Evolutionary conservation across 139 green algal species (phyloP), one percentile per base, ranked within the genome.

Genomic region (Penium margaritaceum): DNA sequence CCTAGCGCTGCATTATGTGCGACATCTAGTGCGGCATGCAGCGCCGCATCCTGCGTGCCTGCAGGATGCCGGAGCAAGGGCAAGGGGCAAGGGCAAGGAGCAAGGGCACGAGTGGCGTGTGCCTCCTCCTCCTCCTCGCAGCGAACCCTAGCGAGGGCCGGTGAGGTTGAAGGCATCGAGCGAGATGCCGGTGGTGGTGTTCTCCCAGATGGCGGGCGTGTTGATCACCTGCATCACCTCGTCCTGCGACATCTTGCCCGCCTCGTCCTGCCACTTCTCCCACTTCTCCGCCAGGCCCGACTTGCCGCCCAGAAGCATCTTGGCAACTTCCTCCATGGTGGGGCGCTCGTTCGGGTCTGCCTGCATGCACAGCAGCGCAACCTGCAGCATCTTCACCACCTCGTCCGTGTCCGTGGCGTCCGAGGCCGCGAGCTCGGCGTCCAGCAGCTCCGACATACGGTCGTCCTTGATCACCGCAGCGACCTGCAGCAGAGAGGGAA

Each of bases 381-480:
- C 58, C 58, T 66, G 58, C 19, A 66, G 32, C 58, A 66, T 41
- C 58, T 66, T 38, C 30, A 21, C 58, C 58, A 66, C 58, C 19
- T 66, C 58, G 24, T 21, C 58, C 32, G 27, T 30, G 58, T 66
- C 33, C n/a, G n/a, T n/a, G n/a, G n/a, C n/a, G n/a, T n/a, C n/a
- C n/a, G n/a, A n/a, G n/a, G n/a, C n/a, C n/a, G n/a, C n/a, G n/a
- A n/a, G n/a, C n/a, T n/a, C n/a, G n/a, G n/a, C n/a, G n/a, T n/a
- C n/a, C n/a, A n/a, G n/a, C n/a, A n/a, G n/a, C n/a, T n/a, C n/a
- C n/a, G n/a, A n/a, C n/a, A n/a, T n/a, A n/a, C n/a, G n/a, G n/a
- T n/a, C n/a, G n/a, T n/a, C n/a, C n/a, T n/a, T n/a, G n/a, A n/a
- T n/a, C n/a, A n/a, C n/a, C n/a, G n/a, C n/a, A n/a, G n/a, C n/a